Evolutionary conservation across 2,329 filamentous ascomycete genomes (phyloP), one percentile per base, ranked within the genome.

Genomic region (Cercospora sesami): DNA sequence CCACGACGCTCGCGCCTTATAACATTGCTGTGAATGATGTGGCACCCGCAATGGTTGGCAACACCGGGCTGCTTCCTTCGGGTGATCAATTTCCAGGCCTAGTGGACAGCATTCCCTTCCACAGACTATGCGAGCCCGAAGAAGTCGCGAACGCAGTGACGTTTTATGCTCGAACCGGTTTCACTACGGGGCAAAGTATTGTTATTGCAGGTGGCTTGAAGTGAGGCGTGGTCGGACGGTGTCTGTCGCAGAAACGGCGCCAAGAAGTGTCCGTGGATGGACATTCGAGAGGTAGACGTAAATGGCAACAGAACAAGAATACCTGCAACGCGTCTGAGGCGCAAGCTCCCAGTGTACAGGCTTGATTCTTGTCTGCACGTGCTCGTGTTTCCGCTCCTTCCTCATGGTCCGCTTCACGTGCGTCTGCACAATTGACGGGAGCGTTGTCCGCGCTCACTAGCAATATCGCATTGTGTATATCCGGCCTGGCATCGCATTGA

Each of bases 1-100:
- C 87, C 0, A 83, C 81, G 0, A 86, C 86, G 57, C 82, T 90
- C 23, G 88, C 86, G 1, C 82, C 84, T 65, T 83, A 83, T 72
- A 87, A 87, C 33, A 88, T 90, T 72, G 88, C 87, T 14, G 86
- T 90, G 66, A 90, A 90, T 68, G 87, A 90, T 70, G 86, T 90
- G n/a, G 86, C 87, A 3, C 88, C 88, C 0, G 88, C 87, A 5
- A 89, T 90, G 87, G 89, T 90, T 68, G 87, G 87, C 5, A 75
- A 77, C 14, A 78, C 77, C 5, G 78, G 77, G 1, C 85, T 89
- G 85, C 85, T 89, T 28, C 86, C 86, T 2, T 82, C 85, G 67
- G 83, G 83, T n/a, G 75, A 76, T 30, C 72, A 71, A 23, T 72
- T 75, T 16, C 83, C 86, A 0, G 86, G 87, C 0, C 83, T 88